Evolutionary conservation across 1,284 basidiomycete genomes (phyloP).

Genomic region (Rhodotorula sp.): DNA sequence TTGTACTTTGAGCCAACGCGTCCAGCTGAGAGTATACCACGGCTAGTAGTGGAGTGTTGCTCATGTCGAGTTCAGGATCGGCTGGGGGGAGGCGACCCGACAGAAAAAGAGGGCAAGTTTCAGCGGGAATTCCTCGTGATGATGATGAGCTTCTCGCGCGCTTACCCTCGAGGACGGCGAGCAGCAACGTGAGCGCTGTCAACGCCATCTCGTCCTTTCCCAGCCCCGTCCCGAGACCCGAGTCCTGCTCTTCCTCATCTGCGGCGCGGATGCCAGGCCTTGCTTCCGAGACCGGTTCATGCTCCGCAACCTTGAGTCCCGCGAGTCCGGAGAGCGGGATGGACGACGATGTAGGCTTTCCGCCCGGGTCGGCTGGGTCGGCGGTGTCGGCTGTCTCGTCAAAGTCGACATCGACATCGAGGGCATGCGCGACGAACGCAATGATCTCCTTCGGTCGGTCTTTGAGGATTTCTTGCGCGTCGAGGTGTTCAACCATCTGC

Average conservation of each 20-base stretch:
- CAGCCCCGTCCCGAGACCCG: constrained; percentile 47
- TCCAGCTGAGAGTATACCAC: constrained; percentile 66
- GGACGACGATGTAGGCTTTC: background rate
- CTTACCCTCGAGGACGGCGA: constrained; percentile 78
- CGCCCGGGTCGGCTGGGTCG: background rate
- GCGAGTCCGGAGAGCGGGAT: constrained; percentile 1
- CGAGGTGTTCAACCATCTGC: constrained; percentile 70
- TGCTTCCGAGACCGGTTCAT: constrained; percentile 29
- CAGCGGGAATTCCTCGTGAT: background rate
- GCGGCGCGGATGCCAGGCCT: constrained; percentile 52
- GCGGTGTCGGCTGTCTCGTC: background rate
- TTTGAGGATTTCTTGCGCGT: constrained; percentile 57
- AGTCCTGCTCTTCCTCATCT: constrained; percentile 52
- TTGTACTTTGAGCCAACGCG: constrained; percentile 43
- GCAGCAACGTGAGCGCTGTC: constrained; percentile 72
- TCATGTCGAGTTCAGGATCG: constrained; percentile 66
- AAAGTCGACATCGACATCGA: constrained; percentile 46
- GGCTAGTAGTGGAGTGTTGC: constrained; percentile 63
- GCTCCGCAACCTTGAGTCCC: constrained; percentile 35
- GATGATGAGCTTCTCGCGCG: background rate
- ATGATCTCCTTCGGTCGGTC: constrained; percentile 67
- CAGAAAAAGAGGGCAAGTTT: too few species aligned
- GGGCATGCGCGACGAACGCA: constrained; percentile 72
- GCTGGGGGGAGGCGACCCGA: constrained; percentile 52
- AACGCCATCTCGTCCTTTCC: constrained; percentile 65